phyloP scores from a whole-genome alignment of 2,329 filamentous ascomycete species.

The Fusarium sp. region DNA sequence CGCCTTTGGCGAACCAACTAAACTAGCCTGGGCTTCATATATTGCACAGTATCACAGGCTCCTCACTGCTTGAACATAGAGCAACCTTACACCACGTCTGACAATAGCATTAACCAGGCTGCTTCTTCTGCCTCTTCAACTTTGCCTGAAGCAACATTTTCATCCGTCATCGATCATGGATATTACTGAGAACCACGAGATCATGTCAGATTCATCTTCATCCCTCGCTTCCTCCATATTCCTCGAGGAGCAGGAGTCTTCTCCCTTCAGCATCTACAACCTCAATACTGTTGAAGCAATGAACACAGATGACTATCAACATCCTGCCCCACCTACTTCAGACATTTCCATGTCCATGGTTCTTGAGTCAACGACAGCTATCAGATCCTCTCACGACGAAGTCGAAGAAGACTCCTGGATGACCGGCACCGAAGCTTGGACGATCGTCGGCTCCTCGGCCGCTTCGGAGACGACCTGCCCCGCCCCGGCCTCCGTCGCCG shows the following conservation, averaged over 20 bases:
- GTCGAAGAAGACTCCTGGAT: constrained; percentile 24
- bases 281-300: not conserved
- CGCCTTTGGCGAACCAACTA: not conserved
- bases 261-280: constrained; percentile 3
- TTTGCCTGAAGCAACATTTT: not conserved
- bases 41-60: constrained; percentile 5
- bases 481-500: constrained; percentile 29
- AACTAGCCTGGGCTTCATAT: not conserved
- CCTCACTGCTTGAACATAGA: not conserved
- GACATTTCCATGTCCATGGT: constrained; percentile 22
- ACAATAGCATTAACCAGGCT: not conserved
- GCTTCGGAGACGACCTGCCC: constrained; percentile 37
- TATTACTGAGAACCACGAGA: constrained; percentile 14
- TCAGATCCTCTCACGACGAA: constrained; percentile 9
- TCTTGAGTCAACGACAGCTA: constrained; percentile 21
- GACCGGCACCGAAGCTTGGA: constrained; percentile 23
- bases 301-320: constrained; percentile 8
- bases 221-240: constrained; percentile 30
- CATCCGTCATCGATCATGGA: constrained; percentile 4
- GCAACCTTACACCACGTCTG: constrained; percentile 18
- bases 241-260: constrained; percentile 19
- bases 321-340: constrained; percentile 20
- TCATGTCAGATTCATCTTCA: constrained; percentile 8
- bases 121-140: not conserved
- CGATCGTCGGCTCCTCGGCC: constrained; percentile 14